Evolutionary conservation across 73 alveolate genomes (phyloP), one percentile per base, ranked within the genome.

Genomic region (Blepharisma stoltei): DNA sequence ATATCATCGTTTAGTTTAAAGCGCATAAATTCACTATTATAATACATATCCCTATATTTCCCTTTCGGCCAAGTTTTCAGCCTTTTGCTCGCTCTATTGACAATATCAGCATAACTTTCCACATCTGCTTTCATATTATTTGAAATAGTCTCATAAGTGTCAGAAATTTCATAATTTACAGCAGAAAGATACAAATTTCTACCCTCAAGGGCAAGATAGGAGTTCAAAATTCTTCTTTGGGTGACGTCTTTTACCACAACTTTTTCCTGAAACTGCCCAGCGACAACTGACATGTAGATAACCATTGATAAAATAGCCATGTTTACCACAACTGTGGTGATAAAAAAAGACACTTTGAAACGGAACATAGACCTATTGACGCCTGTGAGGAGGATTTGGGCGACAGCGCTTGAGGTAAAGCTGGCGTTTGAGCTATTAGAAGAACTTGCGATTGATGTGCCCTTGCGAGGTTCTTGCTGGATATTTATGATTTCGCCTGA

Each of bases 391-490:
- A 60, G 23, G 23, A 38, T 14, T 25, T 60, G 73, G 46, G 73
- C 73, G 18, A 14, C 73, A 1, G 46, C 49, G 5, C 73, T 60
- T 1, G 73, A 60, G 14, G 73, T 60, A 60, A 60, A 60, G 5
- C 73, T 60, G 2, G 73, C 73, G 23, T 60, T 60, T 60, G 73
- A 60, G 23, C 73, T 60, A 2, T 60, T n/a, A 20, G 73, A n/a
- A 20, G 73, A 60, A 5, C 73, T 60, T 14, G 73, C 73, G 18
- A 60, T 47, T 14, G 46, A 14, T 9, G 73, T 38, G 2, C 73
- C 73, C 3, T 32, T 32, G 41, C 41, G 41, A 3, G 41, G 41
- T 3, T 32, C 41, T 32, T 32, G 41, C 41, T 32, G 41, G 41
- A 32, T 32, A 3, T 32, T 32, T 32, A 32, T 32, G 41, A 32